Conservation (phyloP, 352 stramenopile species). For the Globisporangium cystogenes region DNA sequence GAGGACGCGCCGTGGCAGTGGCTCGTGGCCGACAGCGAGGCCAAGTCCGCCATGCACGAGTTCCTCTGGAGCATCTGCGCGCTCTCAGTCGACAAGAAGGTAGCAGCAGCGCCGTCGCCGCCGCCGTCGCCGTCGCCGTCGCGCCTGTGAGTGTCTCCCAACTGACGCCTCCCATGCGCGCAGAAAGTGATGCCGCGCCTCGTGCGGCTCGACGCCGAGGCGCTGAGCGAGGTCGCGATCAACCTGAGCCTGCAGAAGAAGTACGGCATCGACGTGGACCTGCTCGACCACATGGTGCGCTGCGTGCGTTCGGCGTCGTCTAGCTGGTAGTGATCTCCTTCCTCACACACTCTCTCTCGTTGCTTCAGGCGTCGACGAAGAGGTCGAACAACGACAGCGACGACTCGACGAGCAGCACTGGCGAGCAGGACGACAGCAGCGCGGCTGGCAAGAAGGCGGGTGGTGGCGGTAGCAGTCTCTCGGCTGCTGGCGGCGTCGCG, state of each 20-base stretch:
- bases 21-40: constrained; percentile 52
- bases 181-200: constrained; percentile 43
- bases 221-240: constrained; percentile 51
- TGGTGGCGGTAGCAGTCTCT: background rate
- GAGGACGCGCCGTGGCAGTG: constrained; percentile 41
- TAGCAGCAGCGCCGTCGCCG: too few relatives aligned
- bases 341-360: too few relatives aligned
- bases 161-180: too few relatives aligned
- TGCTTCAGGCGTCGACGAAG: constrained; percentile 33
- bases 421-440: constrained; percentile 13
- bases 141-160: too few relatives aligned
- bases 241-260: constrained; percentile 46
- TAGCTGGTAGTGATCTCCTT: background rate
- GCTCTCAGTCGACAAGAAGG: constrained; percentile 45
- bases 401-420: constrained; percentile 5
- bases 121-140: too few relatives aligned
- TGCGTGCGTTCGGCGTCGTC: background rate
- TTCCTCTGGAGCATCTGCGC: constrained; percentile 72
- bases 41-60: constrained; percentile 52
- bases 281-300: constrained; percentile 43
- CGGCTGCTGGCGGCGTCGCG: background rate
- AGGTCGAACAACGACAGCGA: constrained; percentile 15
- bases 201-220: constrained; percentile 50
- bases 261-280: constrained; percentile 60
- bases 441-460: constrained; percentile 1